Base-by-base conservation (phyloP, 768 basidiomycete genomes). In the Phlegmacium glaucopus region DNA sequence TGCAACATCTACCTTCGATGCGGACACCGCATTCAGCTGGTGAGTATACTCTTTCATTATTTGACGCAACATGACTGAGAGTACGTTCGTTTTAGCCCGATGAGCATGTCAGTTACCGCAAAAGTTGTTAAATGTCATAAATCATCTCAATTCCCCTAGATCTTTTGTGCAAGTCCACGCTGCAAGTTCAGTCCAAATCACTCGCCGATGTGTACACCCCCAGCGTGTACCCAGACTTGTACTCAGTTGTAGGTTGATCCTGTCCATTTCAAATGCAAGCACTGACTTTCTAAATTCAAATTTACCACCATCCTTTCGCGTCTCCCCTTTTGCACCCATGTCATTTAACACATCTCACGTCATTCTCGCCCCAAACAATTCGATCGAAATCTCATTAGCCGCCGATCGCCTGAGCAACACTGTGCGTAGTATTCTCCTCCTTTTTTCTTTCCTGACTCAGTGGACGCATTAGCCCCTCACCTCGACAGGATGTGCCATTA, bases 151-250 rank as follows among this genome's bases (percentile, higher is more conserved):
- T 16, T 39, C 15, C 2, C 13, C n/a, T 18, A 82, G 81, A 61
- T 80, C 37, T 50, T 57, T 34, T 82, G 81, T 60, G 65, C 72
- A 9, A 67, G 60, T 46, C 50, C 53, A 27, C 66, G 64, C 38
- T 84, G 83, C 63, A 78, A 66, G 47, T 81, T 82, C 56, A 82
- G 80, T 42, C 71, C 79, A 0, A 67, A 62, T 44, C 82, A 83
- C 51, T 76, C 76, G 0, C 47, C 48, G 1, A 61, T 57, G 30
- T 81, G 80, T 44, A 58, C 48, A 1, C 69, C 61, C 6, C 76
- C 75, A 0, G 26, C 25, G 2, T 83, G 81, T 66, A 71, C 48
- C n/a, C 57, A 39, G 18, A 67, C 61, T 7, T 67, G 67, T 38
- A 42, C 47, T 22, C 59, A 62, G 47, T 52, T 51, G 62, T 63